Percentiles rank a stretch among this genome's conserved stretches.
phyloP scores from a whole-genome alignment of 176 grass and related monocot genomes.

The Typha latifolia region DNA sequence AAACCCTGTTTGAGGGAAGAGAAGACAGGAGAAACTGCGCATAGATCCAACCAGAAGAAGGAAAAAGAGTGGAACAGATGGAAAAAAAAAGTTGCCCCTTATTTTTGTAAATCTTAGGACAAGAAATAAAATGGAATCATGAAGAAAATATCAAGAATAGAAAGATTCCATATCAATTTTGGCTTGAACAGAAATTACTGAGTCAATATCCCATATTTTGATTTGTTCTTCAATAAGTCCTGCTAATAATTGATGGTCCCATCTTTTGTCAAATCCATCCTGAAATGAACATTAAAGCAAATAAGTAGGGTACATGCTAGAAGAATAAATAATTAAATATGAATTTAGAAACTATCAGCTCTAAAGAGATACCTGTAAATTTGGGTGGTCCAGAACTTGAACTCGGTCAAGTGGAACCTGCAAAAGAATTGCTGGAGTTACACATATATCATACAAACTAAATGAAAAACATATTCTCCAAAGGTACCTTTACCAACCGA shows the following conservation, averaged over 20 bases:
- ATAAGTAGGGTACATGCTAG: neutral
- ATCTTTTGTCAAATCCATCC: conserved; percentile 84
- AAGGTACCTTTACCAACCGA: conserved; percentile 1
- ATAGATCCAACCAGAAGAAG: too few relatives aligned
- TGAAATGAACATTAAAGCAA: conserved; percentile 5
- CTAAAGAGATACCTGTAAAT: conserved; percentile 49
- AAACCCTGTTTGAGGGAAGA: too few relatives aligned
- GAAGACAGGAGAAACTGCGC: too few relatives aligned
- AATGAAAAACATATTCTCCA: neutral
- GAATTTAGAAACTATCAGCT: neutral
- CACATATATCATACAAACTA: neutral
- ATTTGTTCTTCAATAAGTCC: conserved; percentile 37
- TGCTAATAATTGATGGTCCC: conserved; percentile 61
- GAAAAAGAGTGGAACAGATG: too few relatives aligned
- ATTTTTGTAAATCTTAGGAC: too few relatives aligned
- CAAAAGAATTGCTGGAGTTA: neutral
- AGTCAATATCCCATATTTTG: conserved; percentile 58
- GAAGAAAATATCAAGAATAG: neutral
- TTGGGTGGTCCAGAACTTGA: conserved; percentile 56
- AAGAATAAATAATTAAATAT: neutral
- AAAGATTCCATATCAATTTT: conserved; percentile 5
- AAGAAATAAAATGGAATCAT: neutral
- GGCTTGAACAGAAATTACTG: conserved; percentile 31
- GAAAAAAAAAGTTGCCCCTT: too few relatives aligned
- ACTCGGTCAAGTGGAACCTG: conserved; percentile 69